Evolutionary conservation across 768 basidiomycete genomes (phyloP).

Genomic region (Nidularia pulvinata): DNA sequence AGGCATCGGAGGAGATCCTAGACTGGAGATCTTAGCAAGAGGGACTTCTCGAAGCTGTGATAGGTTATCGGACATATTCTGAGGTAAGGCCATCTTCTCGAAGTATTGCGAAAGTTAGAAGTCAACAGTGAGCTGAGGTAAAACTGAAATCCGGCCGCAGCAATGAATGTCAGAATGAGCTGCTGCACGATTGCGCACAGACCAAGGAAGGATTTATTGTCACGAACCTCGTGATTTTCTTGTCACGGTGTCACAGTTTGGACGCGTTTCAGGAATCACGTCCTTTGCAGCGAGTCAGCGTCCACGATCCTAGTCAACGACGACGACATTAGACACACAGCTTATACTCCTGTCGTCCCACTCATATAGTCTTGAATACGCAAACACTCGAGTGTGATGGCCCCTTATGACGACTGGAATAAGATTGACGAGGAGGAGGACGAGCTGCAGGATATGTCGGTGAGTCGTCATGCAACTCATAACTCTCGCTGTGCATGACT

Average conservation of each 20-base stretch:
- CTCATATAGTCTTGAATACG: too few species aligned
- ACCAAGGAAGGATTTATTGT: too few species aligned
- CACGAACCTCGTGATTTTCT: too few species aligned
- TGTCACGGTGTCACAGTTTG: too few species aligned
- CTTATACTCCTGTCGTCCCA: too few species aligned
- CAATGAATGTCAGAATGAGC: too few species aligned
- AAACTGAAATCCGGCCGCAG: too few species aligned
- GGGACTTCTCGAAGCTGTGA: constrained; percentile 24
- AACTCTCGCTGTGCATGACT: background rate
- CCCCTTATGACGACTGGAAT: constrained; percentile 82
- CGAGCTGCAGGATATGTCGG: constrained; percentile 72
- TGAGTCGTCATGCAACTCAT: constrained; percentile 20
- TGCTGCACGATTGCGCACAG: too few species aligned
- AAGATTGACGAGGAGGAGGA: constrained; percentile 80
- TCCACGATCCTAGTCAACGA: constrained; percentile 3
- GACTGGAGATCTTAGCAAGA: constrained; percentile 9
- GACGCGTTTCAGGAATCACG: too few species aligned
- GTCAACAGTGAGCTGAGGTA: too few species aligned
- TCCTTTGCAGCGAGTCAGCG: background rate
- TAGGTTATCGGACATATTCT: constrained; percentile 2
- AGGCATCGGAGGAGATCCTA: constrained; percentile 32
- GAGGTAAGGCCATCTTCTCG: background rate
- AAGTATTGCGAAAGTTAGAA: too few species aligned
- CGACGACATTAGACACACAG: background rate
- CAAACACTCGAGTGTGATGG: constrained; percentile 33